phyloP scores from a whole-genome alignment of 805 yeast genomes.

The Kodamaea neixiangensis region DNA sequence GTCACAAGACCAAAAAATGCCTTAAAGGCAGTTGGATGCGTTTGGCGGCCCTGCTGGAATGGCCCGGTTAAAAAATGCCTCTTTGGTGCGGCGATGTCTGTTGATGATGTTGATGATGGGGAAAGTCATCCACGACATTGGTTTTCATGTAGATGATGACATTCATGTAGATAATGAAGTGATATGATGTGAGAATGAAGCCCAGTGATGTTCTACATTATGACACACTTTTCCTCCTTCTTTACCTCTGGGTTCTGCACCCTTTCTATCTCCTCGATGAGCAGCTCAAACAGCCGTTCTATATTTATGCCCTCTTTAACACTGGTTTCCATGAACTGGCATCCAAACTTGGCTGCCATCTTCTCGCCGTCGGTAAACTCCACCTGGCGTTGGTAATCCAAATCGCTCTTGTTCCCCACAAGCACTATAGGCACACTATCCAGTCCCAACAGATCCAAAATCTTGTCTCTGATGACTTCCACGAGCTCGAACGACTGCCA shows the following conservation, averaged over 20 bases:
- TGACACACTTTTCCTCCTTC: slow-evolving; percentile 51
- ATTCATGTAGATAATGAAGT: no score
- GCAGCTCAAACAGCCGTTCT: slow-evolving; percentile 66
- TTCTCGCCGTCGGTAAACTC: slow-evolving; percentile 40
- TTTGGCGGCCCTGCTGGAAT: not conserved
- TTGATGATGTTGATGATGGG: not conserved
- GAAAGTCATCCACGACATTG: no score
- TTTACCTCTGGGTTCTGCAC: slow-evolving; percentile 54
- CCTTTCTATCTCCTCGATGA: slow-evolving; percentile 57
- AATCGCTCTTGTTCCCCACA: slow-evolving; percentile 70
- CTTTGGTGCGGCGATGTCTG: not conserved
- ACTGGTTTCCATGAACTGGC: slow-evolving; percentile 50
- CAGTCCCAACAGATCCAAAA: slow-evolving; percentile 63
- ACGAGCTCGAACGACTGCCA: slow-evolving; percentile 76
- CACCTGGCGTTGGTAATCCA: slow-evolving; percentile 62
- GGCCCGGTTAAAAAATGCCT: not conserved
- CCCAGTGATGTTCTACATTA: slow-evolving; percentile 24
- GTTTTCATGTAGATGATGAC: no score
- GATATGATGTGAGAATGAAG: no score
- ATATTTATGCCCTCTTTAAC: slow-evolving; percentile 50
- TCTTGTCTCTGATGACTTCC: slow-evolving; percentile 77
- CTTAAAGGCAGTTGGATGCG: not conserved
- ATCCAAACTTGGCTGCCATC: slow-evolving; percentile 45
- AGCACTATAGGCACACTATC: slow-evolving; percentile 51
- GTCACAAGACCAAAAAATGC: not conserved